phyloP scores from a whole-genome alignment of 2,329 filamentous ascomycete genomes.

The Pseudomassariella vexata region DNA sequence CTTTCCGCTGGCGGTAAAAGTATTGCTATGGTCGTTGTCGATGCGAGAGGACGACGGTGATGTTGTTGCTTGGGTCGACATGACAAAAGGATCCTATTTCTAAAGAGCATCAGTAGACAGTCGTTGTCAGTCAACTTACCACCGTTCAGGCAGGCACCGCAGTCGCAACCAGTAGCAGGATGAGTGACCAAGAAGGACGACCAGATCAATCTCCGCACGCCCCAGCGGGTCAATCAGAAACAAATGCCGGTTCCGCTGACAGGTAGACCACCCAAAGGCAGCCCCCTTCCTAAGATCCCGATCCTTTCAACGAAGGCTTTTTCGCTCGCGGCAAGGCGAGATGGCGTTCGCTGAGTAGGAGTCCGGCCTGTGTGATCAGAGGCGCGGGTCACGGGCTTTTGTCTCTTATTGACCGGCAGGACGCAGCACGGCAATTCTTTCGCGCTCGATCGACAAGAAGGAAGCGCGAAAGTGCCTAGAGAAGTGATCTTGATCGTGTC shows the following conservation, averaged over 20 bases:
- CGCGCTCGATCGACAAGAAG: not conserved
- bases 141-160: too few species aligned
- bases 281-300: constrained; percentile 8
- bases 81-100: not conserved
- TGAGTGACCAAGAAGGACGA: not conserved
- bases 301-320: constrained; percentile 6
- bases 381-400: constrained; percentile 6
- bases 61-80: constrained; percentile 2
- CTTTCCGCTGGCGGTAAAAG: constrained; percentile 4
- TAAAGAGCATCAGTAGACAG: constrained; percentile 4
- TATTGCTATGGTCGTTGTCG: not conserved
- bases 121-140: constrained; percentile 1
- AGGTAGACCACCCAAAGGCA: constrained; percentile 4
- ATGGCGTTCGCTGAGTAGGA: constrained; percentile 7
- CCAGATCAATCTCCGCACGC: constrained; percentile 3
- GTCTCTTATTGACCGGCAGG: constrained; percentile 3
- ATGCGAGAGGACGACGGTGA: not conserved
- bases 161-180: not conserved
- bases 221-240: constrained; percentile 7
- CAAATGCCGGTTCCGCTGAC: constrained; percentile 7
- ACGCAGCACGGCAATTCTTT: constrained; percentile 4
- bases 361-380: constrained; percentile 6
- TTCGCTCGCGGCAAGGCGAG: not conserved
- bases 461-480: constrained; percentile 1
- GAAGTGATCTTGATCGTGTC: too few species aligned